These are phyloP conservation scores for Saccharomyces hybrid DNA, from an alignment of 1,139 yeast genomes.

Conservation along the genomic window DNA sequence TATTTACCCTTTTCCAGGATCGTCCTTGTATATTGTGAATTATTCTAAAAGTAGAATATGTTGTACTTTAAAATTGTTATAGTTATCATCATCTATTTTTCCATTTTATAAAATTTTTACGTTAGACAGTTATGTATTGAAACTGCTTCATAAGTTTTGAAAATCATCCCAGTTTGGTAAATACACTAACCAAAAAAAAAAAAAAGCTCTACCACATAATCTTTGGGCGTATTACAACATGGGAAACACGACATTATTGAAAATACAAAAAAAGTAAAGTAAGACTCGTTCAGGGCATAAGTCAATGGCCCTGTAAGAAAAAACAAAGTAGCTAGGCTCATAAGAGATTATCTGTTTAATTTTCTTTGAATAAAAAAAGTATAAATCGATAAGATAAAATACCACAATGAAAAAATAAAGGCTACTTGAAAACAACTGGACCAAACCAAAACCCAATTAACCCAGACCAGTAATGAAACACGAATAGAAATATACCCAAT, in stretches of 20 bases:
- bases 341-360: neutral
- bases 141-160: neutral
- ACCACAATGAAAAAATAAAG: neutral
- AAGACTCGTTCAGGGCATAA: neutral
- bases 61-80: neutral
- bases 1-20: neutral
- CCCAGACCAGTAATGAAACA: neutral
- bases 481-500: neutral
- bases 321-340: neutral
- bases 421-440: neutral
- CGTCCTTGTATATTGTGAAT: neutral
- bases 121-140: neutral
- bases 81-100: slow-evolving; percentile 14
- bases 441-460: neutral
- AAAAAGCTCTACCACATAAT: neutral
- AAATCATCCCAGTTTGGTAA: neutral
- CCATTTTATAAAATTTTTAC: neutral
- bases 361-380: neutral
- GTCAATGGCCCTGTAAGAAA: neutral
- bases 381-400: neutral
- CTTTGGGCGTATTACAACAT: neutral
- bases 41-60: neutral
- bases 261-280: neutral
- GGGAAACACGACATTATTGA: neutral
- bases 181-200: neutral